Evolutionary conservation across 441 rosid genomes (phyloP).

Genomic region (Erysimum pusillum): DNA sequence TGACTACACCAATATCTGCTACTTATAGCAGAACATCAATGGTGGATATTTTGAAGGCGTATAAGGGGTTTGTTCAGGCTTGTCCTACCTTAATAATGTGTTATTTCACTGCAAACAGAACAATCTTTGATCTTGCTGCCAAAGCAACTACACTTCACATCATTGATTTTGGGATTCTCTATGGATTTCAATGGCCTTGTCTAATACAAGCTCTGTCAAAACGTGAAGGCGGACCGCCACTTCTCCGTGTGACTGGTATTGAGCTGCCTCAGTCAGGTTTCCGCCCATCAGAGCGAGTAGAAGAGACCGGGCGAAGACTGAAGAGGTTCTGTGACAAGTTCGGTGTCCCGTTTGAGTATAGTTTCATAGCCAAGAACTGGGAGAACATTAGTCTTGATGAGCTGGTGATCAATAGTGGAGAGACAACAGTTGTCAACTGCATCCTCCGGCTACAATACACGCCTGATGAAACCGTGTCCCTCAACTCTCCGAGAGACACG

Average conservation of each 20-base stretch:
- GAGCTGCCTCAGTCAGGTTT: slow-evolving; percentile 95
- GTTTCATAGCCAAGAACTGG: slow-evolving; percentile 81
- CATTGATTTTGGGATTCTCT: slow-evolving; percentile 86
- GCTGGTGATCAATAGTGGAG: slow-evolving; percentile 63
- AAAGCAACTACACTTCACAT: slow-evolving; percentile 73
- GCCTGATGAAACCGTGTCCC: slow-evolving; percentile 76
- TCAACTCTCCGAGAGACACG: slow-evolving; percentile 74
- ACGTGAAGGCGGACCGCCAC: slow-evolving; percentile 71
- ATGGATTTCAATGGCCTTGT: slow-evolving; percentile 99
- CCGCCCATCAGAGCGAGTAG: slow-evolving; percentile 79
- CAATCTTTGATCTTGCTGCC: slow-evolving; percentile 61
- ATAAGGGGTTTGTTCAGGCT: slow-evolving; percentile 59
- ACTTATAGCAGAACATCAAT: slow-evolving; percentile 53
- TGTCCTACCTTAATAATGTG: slow-evolving; percentile 81
- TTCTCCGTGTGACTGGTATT: slow-evolving; percentile 80
- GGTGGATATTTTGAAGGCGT: slow-evolving; percentile 74
- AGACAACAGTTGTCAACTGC: slow-evolving; percentile 71
- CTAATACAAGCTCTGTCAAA: slow-evolving; percentile 73
- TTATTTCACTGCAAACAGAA: slow-evolving; percentile 65
- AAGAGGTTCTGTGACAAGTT: slow-evolving; percentile 77
- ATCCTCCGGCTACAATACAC: slow-evolving; percentile 67
- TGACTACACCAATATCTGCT: slow-evolving; percentile 51
- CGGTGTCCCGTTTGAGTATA: slow-evolving; percentile 75
- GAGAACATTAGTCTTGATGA: slow-evolving; percentile 80
- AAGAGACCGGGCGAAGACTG: slow-evolving; percentile 80